Evolutionary conservation across 2,329 filamentous ascomycete species (phyloP), one percentile per base, ranked within the genome.

Genomic region (Metarhizium guizhouense): DNA sequence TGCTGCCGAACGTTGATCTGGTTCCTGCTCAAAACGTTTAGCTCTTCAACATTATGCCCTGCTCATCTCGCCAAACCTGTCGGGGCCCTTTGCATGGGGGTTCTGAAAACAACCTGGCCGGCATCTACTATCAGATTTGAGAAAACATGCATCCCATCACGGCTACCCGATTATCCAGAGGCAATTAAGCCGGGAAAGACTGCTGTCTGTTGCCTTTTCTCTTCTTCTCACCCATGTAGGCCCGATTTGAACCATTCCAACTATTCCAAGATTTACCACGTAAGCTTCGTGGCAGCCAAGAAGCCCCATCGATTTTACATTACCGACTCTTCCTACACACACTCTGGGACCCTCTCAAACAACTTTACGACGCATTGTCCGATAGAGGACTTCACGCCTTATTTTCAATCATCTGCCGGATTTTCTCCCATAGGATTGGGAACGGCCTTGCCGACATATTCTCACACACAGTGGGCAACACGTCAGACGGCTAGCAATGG

Each of bases 1-100:
- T 56, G 10, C 16, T 45, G n/a, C 18, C 42, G 10, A 45, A 45
- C 6, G 42, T 20, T 45, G 11, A n/a, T 45, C 42, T 53, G 54
- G 54, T 57, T 55, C 55, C 47, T 53, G 52, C 54, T 56, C 50
- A 48, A 45, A 45, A 16, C 42, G 4, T 45, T 20, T 45, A 16
- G 6, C 42, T 45, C n/a, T 45, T 10, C 42, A 20, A 7, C 42
- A 20, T 6, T 25, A 6, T 13, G 18, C 18, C 42, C 18, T 25
- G n/a, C 4, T 45, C 42, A 5, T 45, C 42, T 45, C 42, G 42
- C 42, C 16, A 45, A 45, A 20, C n/a, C 42, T 11, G 38, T 40
- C 14, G 38, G 10, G 14, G 38, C 10, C 13, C 38, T 40, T 25
- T 40, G 38, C 38, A n/a, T 40, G 38, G 38, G 38, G 38, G 2